These are phyloP conservation scores for Neofusicoccum parvum DNA, from an alignment of 2,329 filamentous ascomycete genomes.

Conservation along the genomic window DNA sequence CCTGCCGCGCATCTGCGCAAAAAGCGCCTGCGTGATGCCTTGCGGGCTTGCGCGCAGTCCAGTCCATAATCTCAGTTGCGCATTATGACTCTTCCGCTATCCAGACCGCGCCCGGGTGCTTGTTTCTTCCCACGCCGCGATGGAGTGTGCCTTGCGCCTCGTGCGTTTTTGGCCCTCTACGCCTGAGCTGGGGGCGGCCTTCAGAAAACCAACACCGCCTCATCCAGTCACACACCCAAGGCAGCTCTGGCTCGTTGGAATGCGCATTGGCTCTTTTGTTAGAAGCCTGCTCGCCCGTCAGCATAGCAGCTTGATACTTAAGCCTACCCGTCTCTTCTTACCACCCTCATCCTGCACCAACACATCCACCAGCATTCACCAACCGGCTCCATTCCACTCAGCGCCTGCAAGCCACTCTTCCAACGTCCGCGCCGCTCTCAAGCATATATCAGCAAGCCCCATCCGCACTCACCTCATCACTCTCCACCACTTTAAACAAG, in stretches of 20 bases:
- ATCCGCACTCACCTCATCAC: slow-evolving; percentile 21
- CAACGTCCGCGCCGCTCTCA: slow-evolving; percentile 3
- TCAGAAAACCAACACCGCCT: slow-evolving; percentile 10
- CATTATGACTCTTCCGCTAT: slow-evolving; percentile 2
- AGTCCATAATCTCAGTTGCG: not conserved
- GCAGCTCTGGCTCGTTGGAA: slow-evolving; percentile 5
- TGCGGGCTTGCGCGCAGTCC: not conserved
- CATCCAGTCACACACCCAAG: slow-evolving; percentile 14
- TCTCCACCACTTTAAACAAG: slow-evolving; percentile 7
- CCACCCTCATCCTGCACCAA: slow-evolving; percentile 5
- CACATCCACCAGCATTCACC: not conserved
- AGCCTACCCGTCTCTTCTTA: not conserved
- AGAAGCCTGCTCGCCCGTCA: slow-evolving; percentile 7
- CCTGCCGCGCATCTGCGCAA: not conserved
- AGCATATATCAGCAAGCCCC: slow-evolving; percentile 6
- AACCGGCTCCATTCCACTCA: not conserved
- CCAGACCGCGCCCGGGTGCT: not conserved
- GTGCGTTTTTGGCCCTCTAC: not conserved
- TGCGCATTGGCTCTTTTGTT: not conserved
- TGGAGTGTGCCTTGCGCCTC: slow-evolving; percentile 2
- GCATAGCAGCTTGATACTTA: not conserved
- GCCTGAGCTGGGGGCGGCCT: slow-evolving; percentile 7
- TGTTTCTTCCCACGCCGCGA: not conserved
- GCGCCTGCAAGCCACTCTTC: not conserved
- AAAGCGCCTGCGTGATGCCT: slow-evolving; percentile 3